Conservation (phyloP, 176 grass and related monocot species). For the Olyra latifolia region DNA sequence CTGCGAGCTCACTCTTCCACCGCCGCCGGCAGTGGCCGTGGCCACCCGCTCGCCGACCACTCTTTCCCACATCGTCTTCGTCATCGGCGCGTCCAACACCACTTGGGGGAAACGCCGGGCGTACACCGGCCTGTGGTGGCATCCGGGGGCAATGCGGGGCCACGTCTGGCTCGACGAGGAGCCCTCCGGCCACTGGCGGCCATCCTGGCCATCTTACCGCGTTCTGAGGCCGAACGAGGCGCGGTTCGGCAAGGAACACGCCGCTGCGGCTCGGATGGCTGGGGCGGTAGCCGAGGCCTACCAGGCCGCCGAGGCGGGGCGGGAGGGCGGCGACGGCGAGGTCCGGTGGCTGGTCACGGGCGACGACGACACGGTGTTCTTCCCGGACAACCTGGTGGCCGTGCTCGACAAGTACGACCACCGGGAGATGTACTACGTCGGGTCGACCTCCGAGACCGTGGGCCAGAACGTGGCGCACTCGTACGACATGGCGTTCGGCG, state of each 20-base stretch:
- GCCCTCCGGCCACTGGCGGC: slow-evolving; percentile 38
- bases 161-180: slow-evolving; percentile 61
- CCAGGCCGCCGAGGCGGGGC: background rate
- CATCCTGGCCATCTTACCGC: slow-evolving; percentile 43
- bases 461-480: slow-evolving; percentile 65
- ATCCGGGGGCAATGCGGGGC: slow-evolving; percentile 35
- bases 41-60: background rate
- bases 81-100: slow-evolving; percentile 45
- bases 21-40: background rate
- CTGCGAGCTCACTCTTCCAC: background rate
- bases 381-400: slow-evolving; percentile 65
- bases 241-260: slow-evolving; percentile 39
- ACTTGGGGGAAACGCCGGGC: slow-evolving; percentile 29
- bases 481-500: slow-evolving; percentile 75
- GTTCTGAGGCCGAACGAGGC: slow-evolving; percentile 44
- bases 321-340: background rate
- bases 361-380: slow-evolving; percentile 89
- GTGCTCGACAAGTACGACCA: slow-evolving; percentile 73
- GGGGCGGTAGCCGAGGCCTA: slow-evolving; percentile 44
- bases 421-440: slow-evolving; percentile 63
- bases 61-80: slow-evolving; percentile 47
- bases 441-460: slow-evolving; percentile 68
- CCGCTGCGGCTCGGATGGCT: slow-evolving; percentile 51
- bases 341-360: slow-evolving; percentile 77
- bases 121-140: slow-evolving; percentile 60